A percentile compares a stretch with the other conserved stretches of the same genome.
Evolutionary conservation across 108 stramenopile genomes (phyloP).

Genomic region (Discostella stelligeroides): DNA sequence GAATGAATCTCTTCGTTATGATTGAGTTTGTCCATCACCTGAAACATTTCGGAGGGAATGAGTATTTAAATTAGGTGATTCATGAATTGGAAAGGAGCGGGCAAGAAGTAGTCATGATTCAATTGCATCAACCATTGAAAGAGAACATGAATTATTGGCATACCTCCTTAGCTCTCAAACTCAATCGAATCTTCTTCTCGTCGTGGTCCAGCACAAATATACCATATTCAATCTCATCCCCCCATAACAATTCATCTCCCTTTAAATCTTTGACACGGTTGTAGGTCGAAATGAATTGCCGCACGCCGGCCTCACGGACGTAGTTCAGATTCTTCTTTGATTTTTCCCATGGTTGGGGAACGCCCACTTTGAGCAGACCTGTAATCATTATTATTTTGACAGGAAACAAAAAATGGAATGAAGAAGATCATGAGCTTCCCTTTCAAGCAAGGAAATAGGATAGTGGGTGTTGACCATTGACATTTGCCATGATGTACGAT

Average conservation of each 20-base stretch:
- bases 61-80: too few relatives aligned
- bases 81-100: too few relatives aligned
- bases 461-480: too few relatives aligned
- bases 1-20: conserved; percentile 69
- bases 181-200: conserved; percentile 80
- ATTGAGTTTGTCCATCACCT: conserved; percentile 92
- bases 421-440: too few relatives aligned
- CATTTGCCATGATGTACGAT: too few relatives aligned
- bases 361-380: conserved; percentile 94
- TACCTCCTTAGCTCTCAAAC: conserved; percentile 84
- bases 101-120: too few relatives aligned
- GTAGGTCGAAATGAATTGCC: conserved; percentile 96
- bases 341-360: conserved; percentile 92
- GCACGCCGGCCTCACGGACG: conserved; percentile 91
- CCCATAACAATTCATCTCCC: conserved; percentile 95
- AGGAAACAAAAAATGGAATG: neutral
- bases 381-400: too few relatives aligned
- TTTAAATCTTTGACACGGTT: conserved; percentile 92
- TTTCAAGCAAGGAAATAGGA: too few relatives aligned
- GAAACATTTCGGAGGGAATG: conserved; percentile 14
- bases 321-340: conserved; percentile 84
- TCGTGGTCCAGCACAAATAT: conserved; percentile 87
- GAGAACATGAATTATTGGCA: conserved; percentile 22
- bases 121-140: neutral
- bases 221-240: conserved; percentile 98